Evolutionary conservation across 2,329 filamentous ascomycete genomes (phyloP).

Genomic region (Chaetomium olivaceum): DNA sequence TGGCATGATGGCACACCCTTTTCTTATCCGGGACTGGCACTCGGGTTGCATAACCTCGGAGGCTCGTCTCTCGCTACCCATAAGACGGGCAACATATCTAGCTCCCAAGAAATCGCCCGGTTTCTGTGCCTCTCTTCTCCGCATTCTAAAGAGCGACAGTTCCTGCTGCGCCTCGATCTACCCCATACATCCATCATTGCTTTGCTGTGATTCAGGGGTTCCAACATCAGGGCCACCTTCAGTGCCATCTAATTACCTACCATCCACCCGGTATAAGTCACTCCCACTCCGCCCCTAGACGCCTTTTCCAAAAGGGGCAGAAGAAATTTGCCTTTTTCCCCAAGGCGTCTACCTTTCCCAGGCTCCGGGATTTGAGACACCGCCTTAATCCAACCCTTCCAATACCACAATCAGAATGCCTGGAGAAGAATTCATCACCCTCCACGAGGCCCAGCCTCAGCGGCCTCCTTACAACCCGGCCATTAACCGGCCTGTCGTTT

Average conservation of each 20-base stretch:
- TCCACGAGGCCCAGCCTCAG: conserved; percentile 17
- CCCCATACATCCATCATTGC: not conserved
- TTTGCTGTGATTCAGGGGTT: not conserved
- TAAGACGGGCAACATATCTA: conserved; percentile 12
- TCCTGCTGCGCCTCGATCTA: conserved; percentile 11
- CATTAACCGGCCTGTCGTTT: conserved; percentile 4
- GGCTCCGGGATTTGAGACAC: not conserved
- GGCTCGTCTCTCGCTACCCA: not conserved
- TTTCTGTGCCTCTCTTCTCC: not conserved
- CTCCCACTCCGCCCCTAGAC: not conserved
- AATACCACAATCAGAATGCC: conserved; percentile 11
- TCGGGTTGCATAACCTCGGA: not conserved
- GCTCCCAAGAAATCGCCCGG: conserved; percentile 2
- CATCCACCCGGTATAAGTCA: conserved; percentile 7
- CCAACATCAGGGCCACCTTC: not conserved
- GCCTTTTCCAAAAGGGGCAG: not conserved
- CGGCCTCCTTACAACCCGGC: not conserved
- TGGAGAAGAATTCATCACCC: conserved; percentile 17
- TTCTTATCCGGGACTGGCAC: not conserved
- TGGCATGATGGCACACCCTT: not conserved
- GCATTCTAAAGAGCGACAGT: not conserved
- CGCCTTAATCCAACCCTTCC: not conserved
- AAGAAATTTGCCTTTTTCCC: not conserved
- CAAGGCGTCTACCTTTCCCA: not conserved
- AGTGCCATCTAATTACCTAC: not conserved